Evolutionary conservation across 2,329 filamentous ascomycete species (phyloP).

Genomic region (Emergomyces pasteurianus): DNA sequence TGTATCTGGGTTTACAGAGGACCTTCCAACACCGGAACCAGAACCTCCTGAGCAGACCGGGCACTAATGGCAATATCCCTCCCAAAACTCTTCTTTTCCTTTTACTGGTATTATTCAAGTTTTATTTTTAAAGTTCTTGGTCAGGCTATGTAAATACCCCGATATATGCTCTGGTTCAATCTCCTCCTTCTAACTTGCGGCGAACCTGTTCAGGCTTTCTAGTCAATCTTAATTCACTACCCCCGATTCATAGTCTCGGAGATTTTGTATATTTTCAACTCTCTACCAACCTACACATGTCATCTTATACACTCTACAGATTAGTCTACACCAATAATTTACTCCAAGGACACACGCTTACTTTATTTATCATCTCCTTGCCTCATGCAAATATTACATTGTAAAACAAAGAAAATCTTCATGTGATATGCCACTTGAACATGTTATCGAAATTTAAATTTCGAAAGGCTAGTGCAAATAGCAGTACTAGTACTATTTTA

Average conservation of each 20-base stretch:
- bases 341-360: not conserved
- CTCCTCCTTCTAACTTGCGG: not conserved
- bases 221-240: not conserved
- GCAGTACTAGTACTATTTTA: too few relatives aligned
- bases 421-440: too few relatives aligned
- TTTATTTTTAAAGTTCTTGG: not conserved
- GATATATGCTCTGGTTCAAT: not conserved
- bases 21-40: constrained; percentile 4
- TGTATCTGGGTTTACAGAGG: constrained; percentile 12
- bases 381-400: too few relatives aligned
- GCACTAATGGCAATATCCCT: not conserved
- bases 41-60: not conserved
- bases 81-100: not conserved
- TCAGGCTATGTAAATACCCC: not conserved
- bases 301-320: not conserved
- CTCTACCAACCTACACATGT: not conserved
- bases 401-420: too few relatives aligned
- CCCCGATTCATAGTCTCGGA: not conserved
- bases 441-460: too few relatives aligned
- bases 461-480: not conserved
- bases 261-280: not conserved
- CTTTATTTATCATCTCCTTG: too few relatives aligned
- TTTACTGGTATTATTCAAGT: not conserved
- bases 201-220: not conserved
- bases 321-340: not conserved